A percentile compares a stretch with the other conserved stretches of the same genome.
These are phyloP conservation scores for Pseudogymnoascus sp. DNA, from an alignment of 2,329 filamentous ascomycete genomes.

Conservation along the genomic window DNA sequence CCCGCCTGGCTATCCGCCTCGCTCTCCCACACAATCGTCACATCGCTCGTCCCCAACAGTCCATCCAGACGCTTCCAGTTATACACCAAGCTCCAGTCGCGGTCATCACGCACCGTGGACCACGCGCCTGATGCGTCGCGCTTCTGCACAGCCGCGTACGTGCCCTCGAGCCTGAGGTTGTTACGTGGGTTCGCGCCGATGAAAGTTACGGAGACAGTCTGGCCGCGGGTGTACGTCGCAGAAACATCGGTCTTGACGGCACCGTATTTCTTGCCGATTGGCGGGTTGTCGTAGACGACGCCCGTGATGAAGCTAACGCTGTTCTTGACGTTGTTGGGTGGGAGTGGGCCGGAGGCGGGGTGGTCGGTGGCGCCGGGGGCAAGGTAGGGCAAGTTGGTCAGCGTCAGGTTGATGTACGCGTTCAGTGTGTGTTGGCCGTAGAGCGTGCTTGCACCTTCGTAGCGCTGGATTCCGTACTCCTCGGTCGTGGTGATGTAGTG, in stretches of 20 bases:
- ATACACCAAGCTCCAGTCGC: conserved; percentile 77
- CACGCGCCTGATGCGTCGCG: conserved; percentile 44
- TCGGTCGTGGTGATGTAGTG: conserved; percentile 69
- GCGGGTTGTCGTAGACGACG: conserved; percentile 65
- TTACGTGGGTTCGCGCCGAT: conserved; percentile 86
- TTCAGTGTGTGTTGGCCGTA: conserved; percentile 75
- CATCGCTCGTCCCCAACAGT: conserved; percentile 66
- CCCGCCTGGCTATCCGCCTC: conserved; percentile 51
- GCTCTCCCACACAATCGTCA: conserved; percentile 72
- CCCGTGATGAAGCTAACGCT: conserved; percentile 72
- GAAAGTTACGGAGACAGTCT: conserved; percentile 58
- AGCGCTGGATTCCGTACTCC: conserved; percentile 76
- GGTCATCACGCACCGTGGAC: conserved; percentile 60
- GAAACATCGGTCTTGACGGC: conserved; percentile 48
- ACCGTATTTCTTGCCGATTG: conserved; percentile 61
- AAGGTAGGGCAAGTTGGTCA: conserved; percentile 62
- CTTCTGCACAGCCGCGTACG: conserved; percentile 68
- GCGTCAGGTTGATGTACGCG: conserved; percentile 79
- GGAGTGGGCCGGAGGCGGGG: conserved; percentile 47
- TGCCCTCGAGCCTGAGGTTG: conserved; percentile 68
- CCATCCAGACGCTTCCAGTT: conserved; percentile 66
- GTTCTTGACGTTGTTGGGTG: conserved; percentile 69
- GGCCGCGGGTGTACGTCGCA: conserved; percentile 49
- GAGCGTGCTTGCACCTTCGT: conserved; percentile 90
- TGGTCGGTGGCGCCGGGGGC: conserved; percentile 37